A percentile compares a stretch with the other conserved stretches of the same genome.
phyloP scores from a whole-genome alignment of 805 yeast genomes.

The Kodamaea neixiangensis region DNA sequence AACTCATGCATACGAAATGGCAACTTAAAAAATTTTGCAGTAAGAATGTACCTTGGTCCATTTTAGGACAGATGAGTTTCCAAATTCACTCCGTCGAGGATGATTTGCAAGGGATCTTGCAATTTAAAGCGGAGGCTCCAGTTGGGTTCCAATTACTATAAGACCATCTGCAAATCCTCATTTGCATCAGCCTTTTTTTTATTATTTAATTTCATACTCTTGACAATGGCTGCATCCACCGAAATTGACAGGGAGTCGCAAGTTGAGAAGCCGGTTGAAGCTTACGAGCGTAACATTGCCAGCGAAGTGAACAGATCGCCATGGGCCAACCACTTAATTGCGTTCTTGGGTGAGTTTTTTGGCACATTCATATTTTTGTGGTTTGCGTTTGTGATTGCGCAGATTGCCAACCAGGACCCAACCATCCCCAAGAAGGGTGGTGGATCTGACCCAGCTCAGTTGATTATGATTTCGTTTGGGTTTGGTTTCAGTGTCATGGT shows the following conservation, averaged over 20 bases:
- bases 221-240: slow-evolving; percentile 7
- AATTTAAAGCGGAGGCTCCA: background rate
- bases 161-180: background rate
- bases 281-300: slow-evolving; percentile 27
- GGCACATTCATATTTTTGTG: slow-evolving; percentile 86
- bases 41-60: background rate
- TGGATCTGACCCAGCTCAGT: slow-evolving; percentile 63
- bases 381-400: slow-evolving; percentile 81
- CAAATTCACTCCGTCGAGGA: background rate
- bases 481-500: slow-evolving; percentile 86
- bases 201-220: background rate
- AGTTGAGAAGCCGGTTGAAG: slow-evolving; percentile 24
- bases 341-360: slow-evolving; percentile 76
- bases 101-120: background rate
- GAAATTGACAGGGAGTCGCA: slow-evolving; percentile 31
- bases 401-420: slow-evolving; percentile 69
- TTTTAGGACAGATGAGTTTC: slow-evolving; percentile 3
- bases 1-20: background rate
- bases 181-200: background rate
- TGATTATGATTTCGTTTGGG: slow-evolving; percentile 81
- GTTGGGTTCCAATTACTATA: background rate
- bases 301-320: slow-evolving; percentile 19
- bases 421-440: slow-evolving; percentile 32
- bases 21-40: background rate
- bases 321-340: slow-evolving; percentile 57